These are phyloP conservation scores for Rhizophagus clarus DNA, from an alignment of 192 early-diverging fungal genomes.

Conservation along the genomic window DNA sequence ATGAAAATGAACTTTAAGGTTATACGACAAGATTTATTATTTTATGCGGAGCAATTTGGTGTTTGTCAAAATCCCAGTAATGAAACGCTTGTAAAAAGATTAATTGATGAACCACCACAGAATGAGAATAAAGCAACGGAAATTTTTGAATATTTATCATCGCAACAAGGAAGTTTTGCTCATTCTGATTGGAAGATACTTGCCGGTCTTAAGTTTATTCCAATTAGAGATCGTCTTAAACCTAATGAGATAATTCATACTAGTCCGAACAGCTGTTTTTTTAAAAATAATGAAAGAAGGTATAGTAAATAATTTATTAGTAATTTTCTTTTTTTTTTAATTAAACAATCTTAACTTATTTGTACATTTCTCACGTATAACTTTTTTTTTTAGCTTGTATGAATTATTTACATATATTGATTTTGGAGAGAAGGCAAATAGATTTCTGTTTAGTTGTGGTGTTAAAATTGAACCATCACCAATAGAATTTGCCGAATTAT, in stretches of 20 bases:
- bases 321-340: constrained; percentile 41
- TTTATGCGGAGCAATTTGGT: constrained; percentile 63
- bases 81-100: constrained; percentile 36
- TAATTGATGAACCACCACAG: constrained; percentile 36
- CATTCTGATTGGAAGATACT: constrained; percentile 57
- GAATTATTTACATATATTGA: constrained; percentile 63
- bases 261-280: too few relatives aligned
- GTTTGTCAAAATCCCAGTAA: constrained; percentile 64
- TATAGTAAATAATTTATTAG: background rate
- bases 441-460: constrained; percentile 81
- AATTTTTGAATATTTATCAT: constrained; percentile 70
- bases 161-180: constrained; percentile 60
- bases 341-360: too few relatives aligned
- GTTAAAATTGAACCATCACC: constrained; percentile 79
- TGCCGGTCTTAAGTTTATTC: constrained; percentile 61
- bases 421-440: constrained; percentile 72
- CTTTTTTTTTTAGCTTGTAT: constrained; percentile 39
- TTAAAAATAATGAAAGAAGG: background rate
- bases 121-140: constrained; percentile 46
- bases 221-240: constrained; percentile 36
- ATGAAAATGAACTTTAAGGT: constrained; percentile 69
- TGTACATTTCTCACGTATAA: too few relatives aligned
- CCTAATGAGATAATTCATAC: background rate
- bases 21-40: constrained; percentile 53
- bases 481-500: constrained; percentile 64